Conservation (phyloP, 1,284 basidiomycete species). For the Ustilago lituana region DNA sequence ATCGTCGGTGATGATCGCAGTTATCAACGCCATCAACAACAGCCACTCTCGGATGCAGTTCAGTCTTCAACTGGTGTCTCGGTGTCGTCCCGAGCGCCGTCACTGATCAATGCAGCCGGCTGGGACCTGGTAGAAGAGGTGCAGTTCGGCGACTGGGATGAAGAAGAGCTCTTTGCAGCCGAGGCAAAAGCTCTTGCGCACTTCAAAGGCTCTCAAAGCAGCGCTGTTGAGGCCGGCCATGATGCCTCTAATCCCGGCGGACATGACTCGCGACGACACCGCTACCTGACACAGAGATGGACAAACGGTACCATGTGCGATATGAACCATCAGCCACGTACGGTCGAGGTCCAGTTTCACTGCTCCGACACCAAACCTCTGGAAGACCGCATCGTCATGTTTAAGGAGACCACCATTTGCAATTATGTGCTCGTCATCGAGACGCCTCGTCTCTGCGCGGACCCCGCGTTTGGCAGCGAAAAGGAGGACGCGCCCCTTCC, state of each 20-base stretch:
- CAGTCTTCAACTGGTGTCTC: constrained; percentile 4
- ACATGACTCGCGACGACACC: constrained; percentile 24
- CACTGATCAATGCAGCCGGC: constrained; percentile 24
- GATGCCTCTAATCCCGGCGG: background rate
- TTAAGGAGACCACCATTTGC: constrained; percentile 64
- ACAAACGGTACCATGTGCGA: constrained; percentile 59
- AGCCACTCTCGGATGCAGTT: background rate
- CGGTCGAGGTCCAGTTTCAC: constrained; percentile 59
- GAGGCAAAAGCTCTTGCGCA: constrained; percentile 28
- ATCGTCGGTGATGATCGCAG: constrained; percentile 37
- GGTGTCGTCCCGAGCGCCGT: constrained; percentile 6
- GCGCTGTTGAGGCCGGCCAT: background rate
- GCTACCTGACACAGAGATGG: constrained; percentile 59
- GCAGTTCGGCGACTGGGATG: constrained; percentile 54
- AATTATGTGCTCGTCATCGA: constrained; percentile 58
- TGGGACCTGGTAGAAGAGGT: constrained; percentile 60
- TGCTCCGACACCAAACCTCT: constrained; percentile 41
- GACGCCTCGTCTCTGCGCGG: constrained; percentile 42
- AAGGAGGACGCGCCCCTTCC: constrained; percentile 37
- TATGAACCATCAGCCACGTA: constrained; percentile 53
- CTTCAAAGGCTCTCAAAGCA: constrained; percentile 2
- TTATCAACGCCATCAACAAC: constrained; percentile 19
- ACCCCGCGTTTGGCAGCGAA: constrained; percentile 41
- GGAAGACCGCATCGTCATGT: constrained; percentile 52
- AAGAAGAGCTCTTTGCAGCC: constrained; percentile 43